Evolutionary conservation across 257 asterid species (phyloP).

Genomic region (Solanum paucissectum): DNA sequence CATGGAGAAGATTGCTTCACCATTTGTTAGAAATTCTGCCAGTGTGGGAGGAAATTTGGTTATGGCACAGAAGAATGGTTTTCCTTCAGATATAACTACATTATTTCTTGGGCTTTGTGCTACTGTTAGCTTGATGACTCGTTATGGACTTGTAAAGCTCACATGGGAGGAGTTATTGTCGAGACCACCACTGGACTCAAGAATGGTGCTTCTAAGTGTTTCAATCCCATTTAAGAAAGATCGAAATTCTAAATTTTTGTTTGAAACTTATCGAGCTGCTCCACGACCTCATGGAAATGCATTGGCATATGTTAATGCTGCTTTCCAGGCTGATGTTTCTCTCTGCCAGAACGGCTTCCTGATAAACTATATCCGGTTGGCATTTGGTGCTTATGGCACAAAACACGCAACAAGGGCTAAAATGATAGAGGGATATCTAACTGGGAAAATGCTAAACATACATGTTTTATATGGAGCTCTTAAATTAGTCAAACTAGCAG

Average conservation of each 20-base stretch:
- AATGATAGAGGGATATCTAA: not conserved
- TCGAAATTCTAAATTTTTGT: not conserved
- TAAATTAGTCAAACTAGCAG: not conserved
- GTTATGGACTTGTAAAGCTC: not conserved
- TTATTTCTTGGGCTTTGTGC: not conserved
- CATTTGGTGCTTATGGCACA: not conserved
- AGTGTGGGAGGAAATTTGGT: not conserved
- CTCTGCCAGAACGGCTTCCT: not conserved
- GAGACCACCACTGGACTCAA: not conserved
- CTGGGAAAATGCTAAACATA: not conserved
- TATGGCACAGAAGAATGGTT: not conserved
- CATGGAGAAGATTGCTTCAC: not conserved
- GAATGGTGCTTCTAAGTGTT: not conserved
- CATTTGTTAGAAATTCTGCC: not conserved
- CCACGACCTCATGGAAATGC: not conserved
- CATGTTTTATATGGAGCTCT: not conserved
- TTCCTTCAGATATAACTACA: not conserved
- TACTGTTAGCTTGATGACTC: not conserved
- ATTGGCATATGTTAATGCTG: not conserved
- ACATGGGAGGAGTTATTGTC: not conserved
- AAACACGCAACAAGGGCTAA: not conserved
- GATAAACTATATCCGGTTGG: not conserved
- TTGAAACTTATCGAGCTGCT: not conserved
- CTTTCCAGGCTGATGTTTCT: not conserved
- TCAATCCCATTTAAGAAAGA: not conserved